A percentile compares a stretch with the other conserved stretches of the same genome.
Evolutionary conservation across 169 alveolate genomes (phyloP).

Genomic region (Sarcocystis neurona): DNA sequence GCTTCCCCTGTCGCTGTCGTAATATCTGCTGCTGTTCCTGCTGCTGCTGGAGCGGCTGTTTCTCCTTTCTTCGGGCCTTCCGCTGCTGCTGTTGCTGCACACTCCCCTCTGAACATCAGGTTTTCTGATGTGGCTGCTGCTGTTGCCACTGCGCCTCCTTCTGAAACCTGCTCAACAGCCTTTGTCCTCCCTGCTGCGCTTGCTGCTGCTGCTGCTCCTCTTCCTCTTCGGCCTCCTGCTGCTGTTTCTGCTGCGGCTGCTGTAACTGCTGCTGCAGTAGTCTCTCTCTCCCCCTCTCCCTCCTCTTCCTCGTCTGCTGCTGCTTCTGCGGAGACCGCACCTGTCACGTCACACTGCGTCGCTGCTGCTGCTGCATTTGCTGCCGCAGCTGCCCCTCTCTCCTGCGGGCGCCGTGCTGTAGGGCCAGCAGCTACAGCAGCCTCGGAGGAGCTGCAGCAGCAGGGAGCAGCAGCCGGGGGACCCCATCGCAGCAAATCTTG

Average conservation of each 20-base stretch:
- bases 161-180: neutral
- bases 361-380: slow-evolving; percentile 2
- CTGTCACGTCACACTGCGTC: slow-evolving; percentile 6
- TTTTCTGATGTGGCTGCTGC: slow-evolving; percentile 10
- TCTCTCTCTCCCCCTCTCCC: no score
- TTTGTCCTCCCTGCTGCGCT: slow-evolving; percentile 1
- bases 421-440: no score
- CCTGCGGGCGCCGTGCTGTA: no score
- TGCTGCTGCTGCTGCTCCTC: slow-evolving; percentile 13
- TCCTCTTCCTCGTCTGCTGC: neutral
- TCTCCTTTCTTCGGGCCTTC: slow-evolving; percentile 6
- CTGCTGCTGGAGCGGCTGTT: slow-evolving; percentile 41
- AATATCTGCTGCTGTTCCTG: neutral
- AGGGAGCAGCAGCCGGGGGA: neutral
- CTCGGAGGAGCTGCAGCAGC: neutral
- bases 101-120: slow-evolving; percentile 14
- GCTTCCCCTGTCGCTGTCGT: slow-evolving; percentile 3
- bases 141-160: neutral
- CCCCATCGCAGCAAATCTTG: neutral
- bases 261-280: slow-evolving; percentile 9
- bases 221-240: neutral
- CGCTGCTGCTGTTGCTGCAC: slow-evolving; percentile 52
- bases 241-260: neutral
- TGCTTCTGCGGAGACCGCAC: slow-evolving; percentile 1
- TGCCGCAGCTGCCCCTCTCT: no score